Evolutionary conservation across 2,329 filamentous ascomycete species (phyloP), one percentile per base, ranked within the genome.

Genomic region (Fusarium phyllophilum): DNA sequence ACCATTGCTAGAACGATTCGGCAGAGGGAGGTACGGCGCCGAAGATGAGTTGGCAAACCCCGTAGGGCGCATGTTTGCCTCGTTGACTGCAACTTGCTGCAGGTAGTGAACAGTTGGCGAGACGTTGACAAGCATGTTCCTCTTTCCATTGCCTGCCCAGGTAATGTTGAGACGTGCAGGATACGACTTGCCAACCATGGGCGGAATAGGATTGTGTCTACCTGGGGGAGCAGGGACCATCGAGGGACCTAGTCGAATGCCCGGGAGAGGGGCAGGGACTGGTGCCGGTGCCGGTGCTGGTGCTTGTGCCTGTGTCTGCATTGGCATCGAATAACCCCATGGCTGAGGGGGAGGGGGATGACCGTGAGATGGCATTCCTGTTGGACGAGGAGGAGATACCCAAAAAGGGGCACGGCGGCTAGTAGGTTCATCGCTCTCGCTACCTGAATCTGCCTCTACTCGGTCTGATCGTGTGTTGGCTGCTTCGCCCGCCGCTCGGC

Each of bases 81-180:
- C 70, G 41, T 65, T 62, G 18, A 71, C 34, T 26, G 77, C 75
- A 31, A 75, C 62, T 34, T 58, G 58, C 56, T 73, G 67, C 17
- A 81, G 59, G 20, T 62, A 70, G 8, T 85, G 86, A 75, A 89
- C 41, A 33, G 73, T 75, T 42, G 77, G 77, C 18, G 59, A 61
- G 54, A 79, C 78, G 44, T 77, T 68, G 22, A 78, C 80, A 34
- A 81, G 72, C 56, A 82, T 68, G 52, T 79, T 80, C 44, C 76
- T 75, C 69, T 78, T 72, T 45, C 80, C 81, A 26, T 77, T 78
- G 41, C 75, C 77, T 10, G 54, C 42, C 79, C 79, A 81, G 52
- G 48, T 65, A 62, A 82, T 75, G 54, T 69, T 70, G 41, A 82
- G 72, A 24, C 79, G 70, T 14, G 80, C 75, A 48, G 79, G 58